Percentiles rank a stretch among this genome's conserved stretches.
Conservation (phyloP, 2,329 filamentous ascomycete genomes). For the Pseudocercospora fuligena region DNA sequence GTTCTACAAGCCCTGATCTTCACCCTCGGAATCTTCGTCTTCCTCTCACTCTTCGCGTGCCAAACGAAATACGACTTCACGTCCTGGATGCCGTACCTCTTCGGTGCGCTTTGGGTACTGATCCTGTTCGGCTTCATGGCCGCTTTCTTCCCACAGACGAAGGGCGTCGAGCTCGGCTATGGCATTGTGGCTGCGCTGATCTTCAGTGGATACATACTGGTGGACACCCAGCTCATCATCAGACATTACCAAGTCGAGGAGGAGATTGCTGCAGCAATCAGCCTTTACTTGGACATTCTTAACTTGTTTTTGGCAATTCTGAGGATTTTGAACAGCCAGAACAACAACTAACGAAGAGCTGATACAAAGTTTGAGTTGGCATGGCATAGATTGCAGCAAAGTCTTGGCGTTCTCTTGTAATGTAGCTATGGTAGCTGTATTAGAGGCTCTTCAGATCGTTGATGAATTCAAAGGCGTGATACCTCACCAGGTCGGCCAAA, state of each 20-base stretch:
- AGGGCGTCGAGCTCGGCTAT: constrained; percentile 82
- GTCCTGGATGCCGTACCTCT: constrained; percentile 93
- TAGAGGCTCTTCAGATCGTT: background rate
- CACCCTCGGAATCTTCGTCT: constrained; percentile 71
- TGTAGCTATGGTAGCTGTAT: background rate
- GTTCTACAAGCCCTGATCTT: constrained; percentile 90
- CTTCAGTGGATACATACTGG: constrained; percentile 92
- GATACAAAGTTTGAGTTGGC: background rate
- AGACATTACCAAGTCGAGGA: constrained; percentile 90
- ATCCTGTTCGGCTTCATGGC: constrained; percentile 93
- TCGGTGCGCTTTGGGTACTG: constrained; percentile 85
- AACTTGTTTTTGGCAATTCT: constrained; percentile 97
- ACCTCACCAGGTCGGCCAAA: background rate
- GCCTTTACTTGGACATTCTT: constrained; percentile 71
- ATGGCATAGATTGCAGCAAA: background rate
- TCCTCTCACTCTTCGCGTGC: constrained; percentile 80
- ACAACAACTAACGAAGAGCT: constrained; percentile 82
- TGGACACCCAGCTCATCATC: constrained; percentile 95
- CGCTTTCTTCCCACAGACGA: constrained; percentile 83
- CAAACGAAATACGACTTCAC: constrained; percentile 99
- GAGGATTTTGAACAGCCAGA: constrained; percentile 93
- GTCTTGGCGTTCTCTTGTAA: background rate
- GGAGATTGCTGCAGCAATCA: constrained; percentile 62
- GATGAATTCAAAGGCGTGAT: background rate
- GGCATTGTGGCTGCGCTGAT: constrained; percentile 80